Evolutionary conservation across 768 basidiomycete genomes (phyloP).

Genomic region (Trametes maxima): DNA sequence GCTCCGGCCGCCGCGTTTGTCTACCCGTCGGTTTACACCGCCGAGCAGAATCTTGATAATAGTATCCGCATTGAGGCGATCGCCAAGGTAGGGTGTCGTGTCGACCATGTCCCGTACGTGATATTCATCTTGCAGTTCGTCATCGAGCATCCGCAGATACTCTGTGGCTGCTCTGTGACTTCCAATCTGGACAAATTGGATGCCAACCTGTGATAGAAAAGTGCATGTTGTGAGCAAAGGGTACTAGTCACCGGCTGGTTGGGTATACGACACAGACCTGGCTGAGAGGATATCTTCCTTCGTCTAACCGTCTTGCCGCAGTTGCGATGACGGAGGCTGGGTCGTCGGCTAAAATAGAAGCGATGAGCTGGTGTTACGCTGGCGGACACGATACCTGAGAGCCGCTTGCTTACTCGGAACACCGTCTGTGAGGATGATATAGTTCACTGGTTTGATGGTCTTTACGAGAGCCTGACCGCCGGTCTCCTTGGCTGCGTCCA

Average conservation of each 20-base stretch:
- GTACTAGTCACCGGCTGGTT: neutral
- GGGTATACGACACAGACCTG: conserved; percentile 43
- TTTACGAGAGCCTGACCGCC: conserved; percentile 29
- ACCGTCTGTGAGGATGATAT: conserved; percentile 67
- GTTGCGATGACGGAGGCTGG: conserved; percentile 50
- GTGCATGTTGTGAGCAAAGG: neutral
- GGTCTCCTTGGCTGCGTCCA: conserved; percentile 35
- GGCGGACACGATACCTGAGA: neutral
- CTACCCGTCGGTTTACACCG: conserved; percentile 62
- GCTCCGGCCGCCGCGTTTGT: conserved; percentile 32
- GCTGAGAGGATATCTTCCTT: conserved; percentile 48
- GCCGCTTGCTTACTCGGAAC: conserved; percentile 46
- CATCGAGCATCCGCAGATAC: conserved; percentile 58
- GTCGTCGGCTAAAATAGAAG: conserved; percentile 48
- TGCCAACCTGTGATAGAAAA: conserved; percentile 54
- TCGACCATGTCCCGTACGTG: conserved; percentile 69
- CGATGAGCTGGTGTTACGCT: neutral
- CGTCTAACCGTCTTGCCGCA: conserved; percentile 53
- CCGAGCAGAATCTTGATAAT: conserved; percentile 67
- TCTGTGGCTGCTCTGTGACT: conserved; percentile 41
- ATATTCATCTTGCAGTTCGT: conserved; percentile 47
- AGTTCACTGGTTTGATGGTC: conserved; percentile 57
- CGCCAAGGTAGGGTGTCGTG: conserved; percentile 56
- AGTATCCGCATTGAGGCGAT: conserved; percentile 46
- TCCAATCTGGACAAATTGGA: conserved; percentile 78